Evolutionary conservation across 768 basidiomycete species (phyloP).

Genomic region (Dentipellis sp.): DNA sequence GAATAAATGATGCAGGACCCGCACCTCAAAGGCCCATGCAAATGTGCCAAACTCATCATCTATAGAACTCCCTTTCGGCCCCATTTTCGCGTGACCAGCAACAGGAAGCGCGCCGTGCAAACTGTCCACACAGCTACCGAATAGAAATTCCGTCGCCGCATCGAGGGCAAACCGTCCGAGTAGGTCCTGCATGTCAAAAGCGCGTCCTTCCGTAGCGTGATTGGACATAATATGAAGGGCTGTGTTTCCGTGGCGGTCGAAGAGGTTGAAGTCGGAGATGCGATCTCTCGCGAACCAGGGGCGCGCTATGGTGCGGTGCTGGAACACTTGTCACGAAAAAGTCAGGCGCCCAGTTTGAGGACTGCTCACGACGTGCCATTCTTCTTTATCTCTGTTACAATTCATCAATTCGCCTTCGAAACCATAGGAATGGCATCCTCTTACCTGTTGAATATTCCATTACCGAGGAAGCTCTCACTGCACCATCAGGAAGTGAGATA

Average conservation of each 20-base stretch:
- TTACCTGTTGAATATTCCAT: conserved; percentile 72
- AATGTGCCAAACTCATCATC: conserved; percentile 53
- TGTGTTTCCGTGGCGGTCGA: conserved; percentile 20
- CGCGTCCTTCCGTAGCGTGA: conserved; percentile 30
- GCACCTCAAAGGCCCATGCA: conserved; percentile 31
- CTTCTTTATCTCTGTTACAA: conserved; percentile 23
- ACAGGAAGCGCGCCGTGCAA: conserved; percentile 26
- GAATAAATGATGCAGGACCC: no score
- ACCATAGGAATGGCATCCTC: conserved; percentile 35
- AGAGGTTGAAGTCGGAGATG: conserved; percentile 22
- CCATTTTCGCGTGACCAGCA: conserved; percentile 34
- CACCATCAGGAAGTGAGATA: neutral
- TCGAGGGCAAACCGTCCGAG: conserved; percentile 39
- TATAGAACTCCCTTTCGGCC: conserved; percentile 53
- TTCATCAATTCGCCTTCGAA: neutral
- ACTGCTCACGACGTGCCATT: conserved; percentile 53
- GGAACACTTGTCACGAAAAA: conserved; percentile 10
- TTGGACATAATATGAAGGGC: conserved; percentile 8
- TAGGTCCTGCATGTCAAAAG: conserved; percentile 25
- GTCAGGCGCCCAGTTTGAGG: no score
- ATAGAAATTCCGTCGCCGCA: conserved; percentile 43
- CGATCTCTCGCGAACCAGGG: conserved; percentile 24
- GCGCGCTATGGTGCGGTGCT: conserved; percentile 25
- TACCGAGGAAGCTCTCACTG: conserved; percentile 52
- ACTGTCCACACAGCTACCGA: conserved; percentile 31